These are phyloP conservation scores for Passalora sequoiae DNA, from an alignment of 2,329 filamentous ascomycete species.

Conservation along the genomic window DNA sequence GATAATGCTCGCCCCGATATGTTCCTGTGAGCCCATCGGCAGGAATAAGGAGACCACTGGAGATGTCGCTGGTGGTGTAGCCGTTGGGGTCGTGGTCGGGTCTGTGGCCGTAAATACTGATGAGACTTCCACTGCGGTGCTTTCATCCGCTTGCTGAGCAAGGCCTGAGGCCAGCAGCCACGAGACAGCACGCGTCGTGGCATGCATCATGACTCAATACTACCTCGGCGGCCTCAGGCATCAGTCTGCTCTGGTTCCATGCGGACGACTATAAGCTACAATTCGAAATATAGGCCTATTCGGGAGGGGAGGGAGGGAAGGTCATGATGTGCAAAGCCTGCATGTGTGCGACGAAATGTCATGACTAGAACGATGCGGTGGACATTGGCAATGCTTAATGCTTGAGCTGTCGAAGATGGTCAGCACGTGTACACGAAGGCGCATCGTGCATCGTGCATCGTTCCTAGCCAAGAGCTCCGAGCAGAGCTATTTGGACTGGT, in stretches of 20 bases:
- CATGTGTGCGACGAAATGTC: too few species aligned
- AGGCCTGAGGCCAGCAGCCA: constrained; percentile 6
- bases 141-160: constrained; percentile 12
- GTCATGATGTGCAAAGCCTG: too few species aligned
- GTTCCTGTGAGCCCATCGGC: constrained; percentile 18
- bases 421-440: too few species aligned
- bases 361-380: too few species aligned
- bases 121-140: constrained; percentile 1
- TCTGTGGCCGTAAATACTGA: not conserved
- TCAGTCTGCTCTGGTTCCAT: too few species aligned
- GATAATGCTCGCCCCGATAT: constrained; percentile 20
- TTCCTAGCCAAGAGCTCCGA: too few species aligned
- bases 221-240: not conserved
- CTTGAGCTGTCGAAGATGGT: too few species aligned
- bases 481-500: too few species aligned
- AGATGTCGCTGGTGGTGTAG: not conserved
- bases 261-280: too few species aligned
- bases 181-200: not conserved
- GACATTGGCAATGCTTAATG: not conserved
- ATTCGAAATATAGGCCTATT: too few species aligned
- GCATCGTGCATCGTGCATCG: too few species aligned
- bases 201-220: not conserved
- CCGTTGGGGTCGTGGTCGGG: not conserved
- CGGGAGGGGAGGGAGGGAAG: too few species aligned
- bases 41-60: constrained; percentile 17